These are phyloP conservation scores for Croton setiger DNA, from an alignment of 441 rosid genomes.

Conservation along the genomic window DNA sequence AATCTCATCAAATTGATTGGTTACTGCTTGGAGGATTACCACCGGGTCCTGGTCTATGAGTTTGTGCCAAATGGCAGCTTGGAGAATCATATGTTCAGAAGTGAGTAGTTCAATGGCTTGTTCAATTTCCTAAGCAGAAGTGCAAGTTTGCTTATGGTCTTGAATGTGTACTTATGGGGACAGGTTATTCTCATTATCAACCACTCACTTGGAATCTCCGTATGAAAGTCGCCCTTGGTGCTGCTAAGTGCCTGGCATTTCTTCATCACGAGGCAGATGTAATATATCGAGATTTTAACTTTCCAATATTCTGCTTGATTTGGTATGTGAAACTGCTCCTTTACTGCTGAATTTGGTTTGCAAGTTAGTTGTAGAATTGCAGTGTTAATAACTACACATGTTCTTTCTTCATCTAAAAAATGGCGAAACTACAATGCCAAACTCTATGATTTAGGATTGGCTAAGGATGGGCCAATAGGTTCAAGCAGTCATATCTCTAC, in stretches of 20 bases:
- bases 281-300: constrained; percentile 79
- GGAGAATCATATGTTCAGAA: constrained; percentile 69
- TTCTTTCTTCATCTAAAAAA: constrained; percentile 5
- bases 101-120: constrained; percentile 34
- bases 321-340: constrained; percentile 39
- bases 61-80: constrained; percentile 81
- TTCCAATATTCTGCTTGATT: constrained; percentile 75
- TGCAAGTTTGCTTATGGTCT: neutral
- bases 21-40: constrained; percentile 74
- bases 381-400: neutral
- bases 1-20: constrained; percentile 75
- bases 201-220: constrained; percentile 76
- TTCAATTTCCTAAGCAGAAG: neutral
- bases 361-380: neutral
- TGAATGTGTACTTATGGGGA: constrained; percentile 4
- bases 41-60: constrained; percentile 76
- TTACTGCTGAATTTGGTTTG: neutral
- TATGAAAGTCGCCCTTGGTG: constrained; percentile 76
- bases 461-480: constrained; percentile 79
- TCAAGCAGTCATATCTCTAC: constrained; percentile 47
- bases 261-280: constrained; percentile 81
- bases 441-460: constrained; percentile 88
- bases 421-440: constrained; percentile 65
- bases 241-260: constrained; percentile 84
- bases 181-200: constrained; percentile 54